A percentile compares a stretch with the other conserved stretches of the same genome.
These are phyloP conservation scores for Fragaria vesca DNA, from an alignment of 306 rosid genomes.

Conservation along the genomic window DNA sequence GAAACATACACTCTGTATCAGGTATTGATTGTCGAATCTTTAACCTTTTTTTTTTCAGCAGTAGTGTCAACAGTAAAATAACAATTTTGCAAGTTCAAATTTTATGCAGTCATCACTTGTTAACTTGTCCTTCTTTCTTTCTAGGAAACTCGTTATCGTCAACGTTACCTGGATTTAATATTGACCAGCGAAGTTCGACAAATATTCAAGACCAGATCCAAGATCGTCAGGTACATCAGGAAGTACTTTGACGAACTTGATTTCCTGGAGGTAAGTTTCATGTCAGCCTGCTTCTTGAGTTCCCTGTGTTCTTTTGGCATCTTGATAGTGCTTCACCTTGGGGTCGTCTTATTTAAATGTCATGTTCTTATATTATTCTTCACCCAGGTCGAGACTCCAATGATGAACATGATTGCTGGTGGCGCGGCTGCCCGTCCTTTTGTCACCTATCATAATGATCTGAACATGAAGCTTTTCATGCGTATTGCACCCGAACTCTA, in stretches of 20 bases:
- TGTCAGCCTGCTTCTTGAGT: not conserved
- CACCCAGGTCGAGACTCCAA: conserved; percentile 92
- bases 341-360: not conserved
- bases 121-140: not conserved
- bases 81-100: not conserved
- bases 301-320: not conserved
- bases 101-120: not conserved
- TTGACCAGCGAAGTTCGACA: conserved; percentile 74
- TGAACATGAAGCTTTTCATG: conserved; percentile 82
- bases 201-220: conserved; percentile 77
- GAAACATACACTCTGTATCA: conserved; percentile 71
- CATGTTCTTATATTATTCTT: conserved; percentile 10
- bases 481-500: conserved; percentile 94
- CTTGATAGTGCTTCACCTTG: not conserved
- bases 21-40: conserved; percentile 29
- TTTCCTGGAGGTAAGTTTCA: conserved; percentile 79
- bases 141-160: conserved; percentile 92
- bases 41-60: not conserved
- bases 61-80: not conserved
- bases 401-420: conserved; percentile 98
- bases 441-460: conserved; percentile 88
- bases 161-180: conserved; percentile 90
- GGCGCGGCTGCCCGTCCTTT: conserved; percentile 98
- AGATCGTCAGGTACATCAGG: conserved; percentile 60
- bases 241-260: conserved; percentile 71